Percentiles rank a stretch among this genome's conserved stretches.
These are phyloP conservation scores for Suhomyces panamericanus DNA, from an alignment of 1,139 yeast genomes.

Conservation along the genomic window DNA sequence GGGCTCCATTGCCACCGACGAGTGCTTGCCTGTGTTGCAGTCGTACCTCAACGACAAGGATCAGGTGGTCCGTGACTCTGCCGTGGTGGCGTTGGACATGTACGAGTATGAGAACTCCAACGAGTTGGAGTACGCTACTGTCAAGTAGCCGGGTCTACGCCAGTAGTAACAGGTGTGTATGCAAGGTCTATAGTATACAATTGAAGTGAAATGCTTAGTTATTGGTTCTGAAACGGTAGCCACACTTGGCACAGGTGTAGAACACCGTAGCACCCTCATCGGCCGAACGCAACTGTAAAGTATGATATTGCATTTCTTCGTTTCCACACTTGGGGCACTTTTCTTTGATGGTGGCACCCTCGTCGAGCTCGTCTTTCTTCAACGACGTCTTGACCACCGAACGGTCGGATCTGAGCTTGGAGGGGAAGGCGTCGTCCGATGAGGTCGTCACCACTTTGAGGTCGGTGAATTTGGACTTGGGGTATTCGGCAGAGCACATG, in stretches of 20 bases:
- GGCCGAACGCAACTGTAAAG: constrained; percentile 93
- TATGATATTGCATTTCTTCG: constrained; percentile 97
- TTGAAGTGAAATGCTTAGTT: constrained; percentile 42
- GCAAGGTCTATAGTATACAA: constrained; percentile 10
- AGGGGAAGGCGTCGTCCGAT: constrained; percentile 90
- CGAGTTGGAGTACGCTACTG: constrained; percentile 75
- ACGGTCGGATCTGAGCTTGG: constrained; percentile 72
- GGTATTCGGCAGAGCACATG: constrained; percentile 64
- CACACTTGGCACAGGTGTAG: constrained; percentile 92
- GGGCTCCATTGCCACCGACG: constrained; percentile 97
- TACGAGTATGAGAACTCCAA: constrained; percentile 90
- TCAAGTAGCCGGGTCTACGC: constrained; percentile 12
- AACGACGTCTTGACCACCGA: constrained; percentile 88
- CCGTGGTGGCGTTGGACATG: constrained; percentile 96
- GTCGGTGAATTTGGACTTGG: constrained; percentile 61
- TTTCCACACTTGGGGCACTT: constrained; percentile 97
- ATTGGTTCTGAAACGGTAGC: constrained; percentile 90
- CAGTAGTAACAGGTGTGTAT: constrained; percentile 6
- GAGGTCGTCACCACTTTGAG: constrained; percentile 85
- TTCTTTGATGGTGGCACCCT: constrained; percentile 94
- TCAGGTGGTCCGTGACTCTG: constrained; percentile 91
- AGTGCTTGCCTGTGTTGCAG: constrained; percentile 84
- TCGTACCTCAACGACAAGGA: constrained; percentile 78
- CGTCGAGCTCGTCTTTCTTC: constrained; percentile 76
- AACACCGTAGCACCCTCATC: constrained; percentile 98